Evolutionary conservation across 768 basidiomycete genomes (phyloP), one percentile per base, ranked within the genome.

Genomic region (Rhizopogon sp.): DNA sequence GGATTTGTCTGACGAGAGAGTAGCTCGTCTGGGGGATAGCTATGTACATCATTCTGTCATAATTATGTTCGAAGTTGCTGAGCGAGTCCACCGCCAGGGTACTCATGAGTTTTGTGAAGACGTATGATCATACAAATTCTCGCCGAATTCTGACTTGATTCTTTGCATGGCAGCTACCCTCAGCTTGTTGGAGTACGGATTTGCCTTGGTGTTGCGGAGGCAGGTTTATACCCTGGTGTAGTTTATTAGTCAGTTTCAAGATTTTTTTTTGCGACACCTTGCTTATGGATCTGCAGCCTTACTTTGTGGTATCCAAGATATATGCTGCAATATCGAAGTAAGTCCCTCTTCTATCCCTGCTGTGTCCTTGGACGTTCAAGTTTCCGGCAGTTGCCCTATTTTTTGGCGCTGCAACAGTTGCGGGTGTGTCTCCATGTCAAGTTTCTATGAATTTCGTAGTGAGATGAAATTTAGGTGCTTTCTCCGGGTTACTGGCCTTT

Each of bases 221-320:
- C 85, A 4, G 86, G 88, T 3, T 64, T 88, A 8, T 89, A 85
- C 67, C 87, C 87, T 13, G 87, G 87, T 25, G 83, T 88, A 9
- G 78, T 80, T 0, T 90, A 87, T 71, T 89, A 86, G 86, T 87
- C 53, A 43, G 78, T 65, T 22, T 44, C 17, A 8, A n/a, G 20
- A 10, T 1, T 1, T 14, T 5, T 14, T 5, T 16, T 2, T 33
- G 5, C 8, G 39, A 31, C 14, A 16, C 13, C 8, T 13, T 17
- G 7, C 17, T 54, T 2, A 55, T 11, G 1, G 7, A 17, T 22
- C 41, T 11, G 22, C 17, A 25, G 25, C 25, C 25, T 25, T 25
- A 25, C 25, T 0, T 25, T 25, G 4, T 25, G 25, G 25, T 25
- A 89, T 58, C 83, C 84, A 6, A 76, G 83, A 7, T 75, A 84